These are phyloP conservation scores for Pythium guiyangense DNA, from an alignment of 352 stramenopile species.

Conservation along the genomic window DNA sequence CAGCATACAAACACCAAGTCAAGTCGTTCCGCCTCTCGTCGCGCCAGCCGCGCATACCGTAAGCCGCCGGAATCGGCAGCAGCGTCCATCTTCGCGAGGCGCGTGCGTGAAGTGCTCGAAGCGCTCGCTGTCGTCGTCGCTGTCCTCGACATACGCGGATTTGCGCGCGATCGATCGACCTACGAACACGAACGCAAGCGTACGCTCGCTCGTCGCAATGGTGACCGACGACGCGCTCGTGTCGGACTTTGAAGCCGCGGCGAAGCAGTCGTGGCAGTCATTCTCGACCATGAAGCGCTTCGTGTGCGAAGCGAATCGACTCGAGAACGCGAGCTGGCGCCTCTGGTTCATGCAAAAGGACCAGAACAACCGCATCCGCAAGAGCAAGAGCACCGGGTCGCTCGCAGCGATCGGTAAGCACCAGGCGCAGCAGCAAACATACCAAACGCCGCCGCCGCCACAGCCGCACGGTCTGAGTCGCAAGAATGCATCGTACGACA, in stretches of 20 bases:
- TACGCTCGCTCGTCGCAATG: slow-evolving; percentile 15
- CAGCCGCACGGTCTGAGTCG: too few species aligned
- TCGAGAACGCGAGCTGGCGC: slow-evolving; percentile 84
- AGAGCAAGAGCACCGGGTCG: slow-evolving; percentile 11
- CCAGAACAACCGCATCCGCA: slow-evolving; percentile 10
- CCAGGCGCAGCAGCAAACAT: too few species aligned
- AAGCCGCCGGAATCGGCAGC: not conserved
- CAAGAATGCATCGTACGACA: slow-evolving; percentile 8
- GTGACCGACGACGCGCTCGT: slow-evolving; percentile 29
- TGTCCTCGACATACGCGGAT: not conserved
- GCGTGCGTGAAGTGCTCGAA: too few species aligned
- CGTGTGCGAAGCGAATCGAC: slow-evolving; percentile 66
- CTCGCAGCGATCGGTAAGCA: not conserved
- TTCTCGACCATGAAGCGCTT: slow-evolving; percentile 87
- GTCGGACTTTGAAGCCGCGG: slow-evolving; percentile 54
- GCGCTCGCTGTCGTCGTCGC: too few species aligned
- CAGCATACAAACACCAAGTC: too few species aligned
- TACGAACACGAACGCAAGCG: too few species aligned
- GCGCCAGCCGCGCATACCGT: too few species aligned
- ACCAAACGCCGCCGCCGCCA: not conserved
- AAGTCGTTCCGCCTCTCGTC: too few species aligned
- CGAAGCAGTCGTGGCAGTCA: slow-evolving; percentile 84
- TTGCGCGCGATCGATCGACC: too few species aligned
- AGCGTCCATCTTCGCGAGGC: too few species aligned
- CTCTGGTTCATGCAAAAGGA: slow-evolving; percentile 73